phyloP scores from a whole-genome alignment of 2,329 filamentous ascomycete genomes.

The Lithohypha guttulata region DNA sequence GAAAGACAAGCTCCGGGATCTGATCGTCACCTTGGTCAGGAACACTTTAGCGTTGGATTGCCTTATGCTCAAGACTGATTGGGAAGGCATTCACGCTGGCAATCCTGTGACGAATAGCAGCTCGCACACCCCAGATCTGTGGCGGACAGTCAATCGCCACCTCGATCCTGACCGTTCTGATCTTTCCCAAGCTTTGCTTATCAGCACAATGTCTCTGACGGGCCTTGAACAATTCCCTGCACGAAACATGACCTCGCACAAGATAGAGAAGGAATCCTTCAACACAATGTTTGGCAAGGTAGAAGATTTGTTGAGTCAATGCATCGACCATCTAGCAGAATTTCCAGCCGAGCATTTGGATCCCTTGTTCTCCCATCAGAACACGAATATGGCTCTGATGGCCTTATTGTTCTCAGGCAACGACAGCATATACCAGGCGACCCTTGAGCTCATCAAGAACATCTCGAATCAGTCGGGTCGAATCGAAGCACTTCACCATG shows the following conservation, averaged over 20 bases:
- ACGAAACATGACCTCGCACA: constrained; percentile 28
- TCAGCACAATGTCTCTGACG: constrained; percentile 59
- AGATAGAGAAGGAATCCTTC: constrained; percentile 56
- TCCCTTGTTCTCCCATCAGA: constrained; percentile 55
- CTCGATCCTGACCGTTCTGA: constrained; percentile 57
- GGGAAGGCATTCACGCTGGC: constrained; percentile 46
- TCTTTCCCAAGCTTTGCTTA: constrained; percentile 63
- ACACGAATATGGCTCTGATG: constrained; percentile 63
- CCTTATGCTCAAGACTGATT: constrained; percentile 58
- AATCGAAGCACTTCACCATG: constrained; percentile 49
- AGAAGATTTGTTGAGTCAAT: constrained; percentile 54
- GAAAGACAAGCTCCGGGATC: constrained; percentile 41
- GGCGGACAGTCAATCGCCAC: constrained; percentile 62
- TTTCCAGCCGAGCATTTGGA: constrained; percentile 61
- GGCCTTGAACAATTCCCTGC: constrained; percentile 64
- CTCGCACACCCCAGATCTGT: constrained; percentile 63
- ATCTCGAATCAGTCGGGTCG: constrained; percentile 60
- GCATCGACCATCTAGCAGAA: constrained; percentile 69
- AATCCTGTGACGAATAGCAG: constrained; percentile 26
- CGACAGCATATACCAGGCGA: constrained; percentile 64
- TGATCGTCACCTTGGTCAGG: constrained; percentile 52
- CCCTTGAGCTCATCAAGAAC: constrained; percentile 71
- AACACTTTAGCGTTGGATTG: constrained; percentile 61
- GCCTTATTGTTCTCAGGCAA: constrained; percentile 74
- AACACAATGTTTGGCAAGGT: constrained; percentile 60